These are phyloP conservation scores for Gaertneriomyces semiglobifer DNA, from an alignment of 192 early-diverging fungal genomes.

Conservation along the genomic window DNA sequence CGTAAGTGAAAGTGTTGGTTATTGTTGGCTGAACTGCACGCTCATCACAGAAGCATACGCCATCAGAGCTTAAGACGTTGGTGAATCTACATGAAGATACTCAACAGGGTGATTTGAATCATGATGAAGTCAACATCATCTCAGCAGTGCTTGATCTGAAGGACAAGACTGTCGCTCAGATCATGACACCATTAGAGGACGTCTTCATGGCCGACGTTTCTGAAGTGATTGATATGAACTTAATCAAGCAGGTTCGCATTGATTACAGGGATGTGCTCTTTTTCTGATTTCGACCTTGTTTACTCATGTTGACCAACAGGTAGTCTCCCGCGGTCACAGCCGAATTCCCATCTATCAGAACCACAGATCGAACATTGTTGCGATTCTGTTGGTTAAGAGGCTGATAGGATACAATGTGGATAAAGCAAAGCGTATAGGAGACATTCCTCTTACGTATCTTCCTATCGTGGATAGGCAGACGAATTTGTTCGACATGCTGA, in stretches of 20 bases:
- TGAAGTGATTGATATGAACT: slow-evolving; percentile 18
- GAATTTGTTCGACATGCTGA: slow-evolving; percentile 51
- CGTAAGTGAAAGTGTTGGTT: slow-evolving; percentile 5
- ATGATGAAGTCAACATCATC: slow-evolving; percentile 52
- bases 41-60: slow-evolving; percentile 7
- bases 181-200: slow-evolving; percentile 51
- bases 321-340: slow-evolving; percentile 44
- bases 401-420: slow-evolving; percentile 47
- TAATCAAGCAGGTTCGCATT: slow-evolving; percentile 18
- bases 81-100: slow-evolving; percentile 48
- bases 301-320: slow-evolving; percentile 14
- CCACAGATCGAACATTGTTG: slow-evolving; percentile 37
- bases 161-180: slow-evolving; percentile 44
- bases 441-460: slow-evolving; percentile 37
- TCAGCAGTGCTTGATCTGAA: slow-evolving; percentile 49
- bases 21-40: neutral
- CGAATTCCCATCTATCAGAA: slow-evolving; percentile 47
- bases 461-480: slow-evolving; percentile 42
- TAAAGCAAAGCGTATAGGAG: slow-evolving; percentile 33
- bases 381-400: slow-evolving; percentile 42
- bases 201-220: slow-evolving; percentile 44
- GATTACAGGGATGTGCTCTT: neutral
- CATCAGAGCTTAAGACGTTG: slow-evolving; percentile 45
- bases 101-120: slow-evolving; percentile 29
- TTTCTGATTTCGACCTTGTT: slow-evolving; percentile 9